Evolutionary conservation across 129 eudicot species (phyloP), one percentile per base, ranked within the genome.

Genomic region (Scalesia atractyloides): DNA sequence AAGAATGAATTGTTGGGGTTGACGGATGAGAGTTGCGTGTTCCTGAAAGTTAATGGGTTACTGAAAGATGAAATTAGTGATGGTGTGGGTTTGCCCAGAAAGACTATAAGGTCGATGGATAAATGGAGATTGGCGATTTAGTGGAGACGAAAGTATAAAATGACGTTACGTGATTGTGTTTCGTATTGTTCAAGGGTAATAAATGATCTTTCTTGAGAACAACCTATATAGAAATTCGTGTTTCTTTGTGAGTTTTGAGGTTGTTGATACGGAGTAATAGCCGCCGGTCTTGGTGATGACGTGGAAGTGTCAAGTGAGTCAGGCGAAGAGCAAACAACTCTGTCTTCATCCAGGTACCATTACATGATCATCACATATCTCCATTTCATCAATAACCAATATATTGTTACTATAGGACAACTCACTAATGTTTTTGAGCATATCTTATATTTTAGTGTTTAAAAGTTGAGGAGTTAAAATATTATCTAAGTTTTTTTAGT

Each of bases 131-230:
- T 94, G 80, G 93, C 99, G 7, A 81, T 88, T 65, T 60, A 75
- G 53, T 94, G 99, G 99, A 94, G 99, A 76, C 50, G 83, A 30
- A 43, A 64, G 77, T 88, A 84, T 77, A 94, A 94, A 81, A 81
- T 24, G 57, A 88, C 80, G 57, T 80, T 94, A 13, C 24, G 46
- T 39, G 80, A 83, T 64, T 88, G 97, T 71, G 61, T 86, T 61
- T 79, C 85, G 9, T 72, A 70, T 70, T 94, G 97, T 83, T 75
- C 68, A 65, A 73, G 36, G 68, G 74, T 50, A 63, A 73, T 79
- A 43, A 51, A 72, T 64, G 68, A 72, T 26, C 1, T 80, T 57
- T 62, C 68, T 66, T 39, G 39, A 66, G 34, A 66, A 66, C 49
- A 41, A 18, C 47, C 52, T 15, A 66, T 26, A 66, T 44, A 57